Conservation (phyloP, 2,329 filamentous ascomycete species). For the Thelonectria blattea region DNA sequence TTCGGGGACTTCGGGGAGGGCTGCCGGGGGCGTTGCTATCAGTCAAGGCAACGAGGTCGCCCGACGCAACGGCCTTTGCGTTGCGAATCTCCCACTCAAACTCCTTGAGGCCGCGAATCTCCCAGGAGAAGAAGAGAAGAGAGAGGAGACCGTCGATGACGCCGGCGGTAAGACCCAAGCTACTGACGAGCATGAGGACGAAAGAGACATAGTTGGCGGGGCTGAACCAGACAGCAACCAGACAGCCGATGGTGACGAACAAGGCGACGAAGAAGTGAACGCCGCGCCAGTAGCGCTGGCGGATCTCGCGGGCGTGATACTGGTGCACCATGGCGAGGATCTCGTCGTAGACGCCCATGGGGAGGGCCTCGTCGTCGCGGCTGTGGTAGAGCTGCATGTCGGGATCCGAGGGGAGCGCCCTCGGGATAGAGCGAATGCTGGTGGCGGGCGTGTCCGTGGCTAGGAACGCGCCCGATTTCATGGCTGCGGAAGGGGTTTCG, state of each 20-base stretch:
- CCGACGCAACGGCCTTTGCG: constrained; percentile 56
- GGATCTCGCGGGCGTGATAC: constrained; percentile 74
- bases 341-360: constrained; percentile 42
- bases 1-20: constrained; percentile 23
- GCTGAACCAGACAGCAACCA: constrained; percentile 86
- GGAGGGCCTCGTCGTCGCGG: constrained; percentile 26
- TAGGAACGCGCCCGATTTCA: constrained; percentile 37
- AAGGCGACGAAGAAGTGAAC: constrained; percentile 75
- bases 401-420: constrained; percentile 31
- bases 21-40: constrained; percentile 26
- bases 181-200: constrained; percentile 78
- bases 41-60: constrained; percentile 33
- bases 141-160: constrained; percentile 86
- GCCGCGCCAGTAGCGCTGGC: constrained; percentile 74
- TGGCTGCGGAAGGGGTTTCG: constrained; percentile 32
- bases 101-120: constrained; percentile 83
- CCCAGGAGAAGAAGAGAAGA: constrained; percentile 82
- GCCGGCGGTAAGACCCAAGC: constrained; percentile 76
- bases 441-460: constrained; percentile 32
- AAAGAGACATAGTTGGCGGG: constrained; percentile 79
- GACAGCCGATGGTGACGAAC: constrained; percentile 72
- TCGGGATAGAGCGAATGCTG: constrained; percentile 31
- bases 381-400: constrained; percentile 44
- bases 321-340: constrained; percentile 73
- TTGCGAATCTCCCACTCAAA: constrained; percentile 92